Evolutionary conservation across 176 grass and related monocot species (phyloP), one percentile per base, ranked within the genome.

Genomic region (Alloteropsis semialata): DNA sequence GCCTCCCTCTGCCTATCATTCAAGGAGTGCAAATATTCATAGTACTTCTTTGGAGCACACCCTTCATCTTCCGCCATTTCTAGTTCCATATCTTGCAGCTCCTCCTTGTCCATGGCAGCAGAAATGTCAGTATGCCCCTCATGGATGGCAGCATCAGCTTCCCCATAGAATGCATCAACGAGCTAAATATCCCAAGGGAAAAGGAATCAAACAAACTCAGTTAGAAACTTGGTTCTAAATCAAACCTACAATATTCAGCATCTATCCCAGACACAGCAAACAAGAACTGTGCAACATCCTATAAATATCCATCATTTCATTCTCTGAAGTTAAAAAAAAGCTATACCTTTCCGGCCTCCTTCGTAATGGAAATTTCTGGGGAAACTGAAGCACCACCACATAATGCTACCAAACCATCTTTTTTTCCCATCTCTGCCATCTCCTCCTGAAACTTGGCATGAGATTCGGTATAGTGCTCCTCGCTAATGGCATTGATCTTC

Each of bases 1-100:
- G 92, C 95, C 62, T 93, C 92, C 83, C 90, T 93, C 74, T 95
- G 88, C 11, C 51, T 93, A 68, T 98, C 82, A 1, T 93, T 95
- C 73, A 98, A 84, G 34, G 92, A 93, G 46, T 91, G 58, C 68
- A 93, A 62, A 91, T 98, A 98, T n/a, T 95, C 96, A 16, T 82
- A 72, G 69, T 93, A 95, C 69, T 95, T 95, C 41, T 81, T 77
- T 72, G 90, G 88, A 84, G 82, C 76, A 48, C 76, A 91, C 69
- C 36, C 84, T 55, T 89, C 89, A 72, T 82, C 33, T 30, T 85
- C 87, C 39, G 53, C 72, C 46, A 65, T 51, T 60, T 82, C 63
- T 37, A 65, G 75, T 63, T 58, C 82, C 15, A 33, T 51, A 53
- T 72, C 14, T 65, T 44, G 25, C 21, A 56, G 69, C 78, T 90